Base-by-base conservation (phyloP, 2,329 filamentous ascomycete genomes). In the Epicoccum nigrum region DNA sequence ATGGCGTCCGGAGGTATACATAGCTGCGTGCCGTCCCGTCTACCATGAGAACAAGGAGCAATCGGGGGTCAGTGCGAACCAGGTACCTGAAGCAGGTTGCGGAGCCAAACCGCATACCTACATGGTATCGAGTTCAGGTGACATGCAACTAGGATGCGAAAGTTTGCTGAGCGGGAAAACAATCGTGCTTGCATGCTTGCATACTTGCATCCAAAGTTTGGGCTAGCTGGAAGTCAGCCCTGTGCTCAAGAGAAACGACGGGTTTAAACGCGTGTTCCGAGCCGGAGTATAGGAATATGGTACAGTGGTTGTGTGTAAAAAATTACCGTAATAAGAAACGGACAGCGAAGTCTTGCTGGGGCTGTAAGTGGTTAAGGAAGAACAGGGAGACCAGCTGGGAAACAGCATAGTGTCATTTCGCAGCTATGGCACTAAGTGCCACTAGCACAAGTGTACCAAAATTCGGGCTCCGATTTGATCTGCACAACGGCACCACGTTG, bases 401-500 rank as follows among this genome's bases (percentile, higher is more conserved):
- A 19, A 31, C 30, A 35, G 45, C 40, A 45, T 54, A 54, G 39
- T 55, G 51, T 54, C 55, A 67, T 45, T 58, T 65, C 59, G 63
- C 64, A 39, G 49, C 59, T 62, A 54, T 58, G 34, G 34, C 32
- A 40, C 55, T 59, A 61, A 56, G 43, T 42, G 41, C 45, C 56
- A 50, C 59, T 60, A 63, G 53, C 35, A 55, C 54, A 62, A 60
- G 57, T 55, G 56, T 55, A 59, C 46, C 58, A 58, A 46, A 46
- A 51, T 37, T 52, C 52, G 43, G 51, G 58, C 54, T 52, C 55
- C 31, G 21, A 33, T 39, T 54, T 63, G 70, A 72, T 71, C 66
- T 70, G 59, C 69, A 56, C 62, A 58, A 65, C 59, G 63, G 62
- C 57, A 63, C 62, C 62, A 68, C 65, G 64, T 65, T 65, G 47